A percentile compares a stretch with the other conserved stretches of the same genome.
Conservation (phyloP, 805 yeast genomes). For the Lipomyces oligophaga region DNA sequence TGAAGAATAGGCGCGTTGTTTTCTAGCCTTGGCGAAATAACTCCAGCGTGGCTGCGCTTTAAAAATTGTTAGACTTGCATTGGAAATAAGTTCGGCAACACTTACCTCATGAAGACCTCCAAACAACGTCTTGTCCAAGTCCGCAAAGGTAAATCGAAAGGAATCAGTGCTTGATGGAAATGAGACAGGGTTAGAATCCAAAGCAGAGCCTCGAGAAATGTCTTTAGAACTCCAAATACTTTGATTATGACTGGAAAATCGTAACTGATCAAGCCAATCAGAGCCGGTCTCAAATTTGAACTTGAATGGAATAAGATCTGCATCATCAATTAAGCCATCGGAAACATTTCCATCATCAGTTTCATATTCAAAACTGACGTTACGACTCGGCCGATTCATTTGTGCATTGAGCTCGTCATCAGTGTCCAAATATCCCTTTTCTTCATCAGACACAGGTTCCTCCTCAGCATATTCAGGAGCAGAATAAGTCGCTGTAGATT, state of each 20-base stretch:
- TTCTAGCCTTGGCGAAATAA: no score
- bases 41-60: no score
- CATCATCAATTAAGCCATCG: slow-evolving; percentile 1
- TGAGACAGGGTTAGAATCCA: no score
- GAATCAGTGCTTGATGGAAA: slow-evolving; percentile 7
- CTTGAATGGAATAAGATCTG: slow-evolving; percentile 1
- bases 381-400: no score
- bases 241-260: slow-evolving; percentile 4
- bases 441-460: slow-evolving; percentile 10
- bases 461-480: slow-evolving; percentile 4
- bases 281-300: slow-evolving; percentile 6
- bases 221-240: slow-evolving; percentile 20
- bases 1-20: no score
- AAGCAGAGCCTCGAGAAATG: neutral
- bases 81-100: no score
- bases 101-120: no score
- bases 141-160: slow-evolving; percentile 36
- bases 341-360: neutral
- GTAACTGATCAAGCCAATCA: slow-evolving; percentile 21
- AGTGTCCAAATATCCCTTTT: slow-evolving; percentile 3
- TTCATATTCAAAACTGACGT: neutral
- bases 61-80: neutral
- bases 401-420: no score
- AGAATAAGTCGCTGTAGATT: neutral
- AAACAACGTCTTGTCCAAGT: slow-evolving; percentile 50